Evolutionary conservation across 345 rosid species (phyloP).

Genomic region (Limnanthes douglasii): DNA sequence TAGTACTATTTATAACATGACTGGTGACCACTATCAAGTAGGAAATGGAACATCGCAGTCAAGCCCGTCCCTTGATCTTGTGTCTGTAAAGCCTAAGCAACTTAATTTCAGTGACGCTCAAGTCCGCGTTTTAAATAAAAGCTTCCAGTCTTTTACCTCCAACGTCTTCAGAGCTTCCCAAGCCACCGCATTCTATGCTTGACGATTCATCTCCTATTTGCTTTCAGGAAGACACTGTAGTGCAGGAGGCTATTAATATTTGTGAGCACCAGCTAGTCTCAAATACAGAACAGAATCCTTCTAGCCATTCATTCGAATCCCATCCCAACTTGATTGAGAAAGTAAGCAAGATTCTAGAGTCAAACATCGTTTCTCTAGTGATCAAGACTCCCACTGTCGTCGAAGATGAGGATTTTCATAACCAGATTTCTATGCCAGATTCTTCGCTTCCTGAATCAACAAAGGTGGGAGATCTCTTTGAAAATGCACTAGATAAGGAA

Average conservation of each 20-base stretch:
- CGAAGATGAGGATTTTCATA: constrained; percentile 1
- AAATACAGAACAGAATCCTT: constrained; percentile 9
- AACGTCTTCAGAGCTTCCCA: constrained; percentile 7
- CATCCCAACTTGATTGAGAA: constrained; percentile 10
- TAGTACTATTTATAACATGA: constrained; percentile 13
- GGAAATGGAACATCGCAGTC: constrained; percentile 12
- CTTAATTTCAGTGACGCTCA: constrained; percentile 25
- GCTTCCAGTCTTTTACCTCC: constrained; percentile 7
- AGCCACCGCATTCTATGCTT: constrained; percentile 8
- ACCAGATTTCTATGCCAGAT: constrained; percentile 1
- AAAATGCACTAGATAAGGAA: constrained; percentile 1
- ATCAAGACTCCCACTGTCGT: constrained; percentile 5
- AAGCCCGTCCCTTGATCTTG: constrained; percentile 10
- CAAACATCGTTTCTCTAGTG: constrained; percentile 5
- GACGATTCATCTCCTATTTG: constrained; percentile 11
- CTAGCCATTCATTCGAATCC: constrained; percentile 13
- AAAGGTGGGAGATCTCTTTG: not conserved
- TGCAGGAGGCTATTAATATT: constrained; percentile 9
- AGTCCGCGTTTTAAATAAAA: constrained; percentile 13
- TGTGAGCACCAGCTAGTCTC: constrained; percentile 10
- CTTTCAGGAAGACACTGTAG: constrained; percentile 10
- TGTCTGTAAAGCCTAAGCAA: constrained; percentile 21
- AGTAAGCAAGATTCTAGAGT: constrained; percentile 11
- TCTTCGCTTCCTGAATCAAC: constrained; percentile 3
- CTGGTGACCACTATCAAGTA: constrained; percentile 8